These are phyloP conservation scores for Auricularia sp. DNA, from an alignment of 768 basidiomycete genomes.

Conservation along the genomic window DNA sequence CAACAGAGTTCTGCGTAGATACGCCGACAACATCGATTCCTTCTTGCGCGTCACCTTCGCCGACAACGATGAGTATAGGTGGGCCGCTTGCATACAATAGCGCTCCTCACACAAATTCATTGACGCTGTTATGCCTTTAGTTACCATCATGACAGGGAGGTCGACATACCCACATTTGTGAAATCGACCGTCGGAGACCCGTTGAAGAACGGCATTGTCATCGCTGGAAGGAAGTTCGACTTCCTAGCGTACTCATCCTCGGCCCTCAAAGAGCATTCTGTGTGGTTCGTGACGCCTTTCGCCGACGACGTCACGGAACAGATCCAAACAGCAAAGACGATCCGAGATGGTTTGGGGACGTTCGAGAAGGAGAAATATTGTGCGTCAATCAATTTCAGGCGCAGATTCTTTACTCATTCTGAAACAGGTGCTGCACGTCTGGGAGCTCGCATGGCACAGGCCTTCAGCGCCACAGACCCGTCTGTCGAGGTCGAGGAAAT, in stretches of 20 bases:
- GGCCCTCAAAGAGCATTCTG: conserved; percentile 56
- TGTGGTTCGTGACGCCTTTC: conserved; percentile 60
- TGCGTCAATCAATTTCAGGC: not conserved
- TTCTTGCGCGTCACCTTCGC: conserved; percentile 56
- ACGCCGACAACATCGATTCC: conserved; percentile 33
- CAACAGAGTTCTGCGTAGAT: conserved; percentile 50
- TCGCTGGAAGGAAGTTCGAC: conserved; percentile 45
- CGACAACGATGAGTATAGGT: conserved; percentile 47
- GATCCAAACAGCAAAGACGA: conserved; percentile 32
- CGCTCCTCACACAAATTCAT: too few relatives aligned
- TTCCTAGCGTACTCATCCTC: conserved; percentile 70
- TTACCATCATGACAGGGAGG: conserved; percentile 37
- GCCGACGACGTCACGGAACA: conserved; percentile 16
- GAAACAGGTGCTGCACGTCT: conserved; percentile 53
- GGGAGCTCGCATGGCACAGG: conserved; percentile 61
- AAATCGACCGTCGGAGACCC: conserved; percentile 35
- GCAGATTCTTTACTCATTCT: conserved; percentile 19
- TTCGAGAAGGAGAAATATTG: conserved; percentile 28
- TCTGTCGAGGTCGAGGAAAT: conserved; percentile 37
- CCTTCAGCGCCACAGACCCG: conserved; percentile 64
- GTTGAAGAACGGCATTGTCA: conserved; percentile 33
- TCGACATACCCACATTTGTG: conserved; percentile 44
- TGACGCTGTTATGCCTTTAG: not conserved
- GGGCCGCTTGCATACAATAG: too few relatives aligned
- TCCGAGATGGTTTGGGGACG: conserved; percentile 45